These are phyloP conservation scores for Linderniella brevidens DNA, from an alignment of 257 asterid species.

Conservation along the genomic window DNA sequence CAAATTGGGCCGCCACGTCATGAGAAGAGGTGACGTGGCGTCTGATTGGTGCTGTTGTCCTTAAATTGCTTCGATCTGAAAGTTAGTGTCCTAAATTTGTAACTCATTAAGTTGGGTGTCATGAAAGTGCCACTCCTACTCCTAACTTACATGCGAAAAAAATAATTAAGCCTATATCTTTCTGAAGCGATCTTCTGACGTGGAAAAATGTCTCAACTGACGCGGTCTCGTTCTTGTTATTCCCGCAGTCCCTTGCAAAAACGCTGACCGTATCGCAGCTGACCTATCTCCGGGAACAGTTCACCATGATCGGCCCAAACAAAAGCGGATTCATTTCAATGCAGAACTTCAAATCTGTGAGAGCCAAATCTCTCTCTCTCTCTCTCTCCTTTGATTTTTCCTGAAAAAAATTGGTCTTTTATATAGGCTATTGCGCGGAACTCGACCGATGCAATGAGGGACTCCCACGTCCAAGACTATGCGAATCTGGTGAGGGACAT, in stretches of 20 bases:
- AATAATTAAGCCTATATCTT: too few species aligned
- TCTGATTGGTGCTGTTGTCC: too few species aligned
- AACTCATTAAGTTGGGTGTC: too few species aligned
- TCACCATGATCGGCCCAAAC: slow-evolving; percentile 62
- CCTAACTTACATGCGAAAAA: too few species aligned
- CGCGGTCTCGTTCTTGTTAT: slow-evolving; percentile 3
- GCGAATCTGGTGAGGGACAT: slow-evolving; percentile 34
- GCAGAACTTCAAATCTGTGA: slow-evolving; percentile 36
- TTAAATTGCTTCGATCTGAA: too few species aligned
- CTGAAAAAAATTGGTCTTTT: background rate
- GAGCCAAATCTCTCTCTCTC: slow-evolving; percentile 10
- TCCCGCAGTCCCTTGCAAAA: slow-evolving; percentile 72
- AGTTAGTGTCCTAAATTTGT: too few species aligned
- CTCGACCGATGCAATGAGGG: slow-evolving; percentile 81
- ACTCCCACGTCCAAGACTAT: slow-evolving; percentile 69
- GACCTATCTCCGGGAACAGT: slow-evolving; percentile 79
- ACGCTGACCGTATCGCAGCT: slow-evolving; percentile 60
- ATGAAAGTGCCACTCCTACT: too few species aligned
- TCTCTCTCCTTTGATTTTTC: background rate
- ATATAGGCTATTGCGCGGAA: slow-evolving; percentile 48
- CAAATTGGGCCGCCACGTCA: too few species aligned
- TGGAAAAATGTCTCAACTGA: background rate
- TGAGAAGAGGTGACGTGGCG: too few species aligned
- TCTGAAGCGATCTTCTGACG: too few species aligned
- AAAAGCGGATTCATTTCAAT: slow-evolving; percentile 63